Conservation (phyloP, 129 eudicot genomes). For the Erigeron canadensis region DNA sequence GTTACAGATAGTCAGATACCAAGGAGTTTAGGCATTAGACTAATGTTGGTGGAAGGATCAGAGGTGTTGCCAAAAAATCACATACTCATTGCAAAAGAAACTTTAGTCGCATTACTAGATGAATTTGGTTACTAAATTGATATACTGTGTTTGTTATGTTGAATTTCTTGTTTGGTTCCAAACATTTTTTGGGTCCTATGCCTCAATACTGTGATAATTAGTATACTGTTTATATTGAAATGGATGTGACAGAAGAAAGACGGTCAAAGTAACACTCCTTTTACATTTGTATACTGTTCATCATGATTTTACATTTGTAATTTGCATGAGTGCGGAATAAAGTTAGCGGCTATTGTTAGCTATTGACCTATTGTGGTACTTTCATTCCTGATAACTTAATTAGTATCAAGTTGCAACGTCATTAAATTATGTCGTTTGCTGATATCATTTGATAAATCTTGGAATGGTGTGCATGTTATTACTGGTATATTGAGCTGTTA, state of each 20-base stretch:
- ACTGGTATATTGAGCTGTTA: background rate
- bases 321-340: background rate
- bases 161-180: constrained; percentile 1
- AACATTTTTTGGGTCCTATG: background rate
- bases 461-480: background rate
- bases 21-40: background rate
- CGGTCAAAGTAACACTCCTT: background rate
- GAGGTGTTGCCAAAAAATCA: background rate
- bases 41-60: constrained; percentile 18
- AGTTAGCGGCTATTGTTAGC: constrained; percentile 1
- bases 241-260: background rate
- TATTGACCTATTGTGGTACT: background rate
- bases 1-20: no score
- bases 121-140: background rate
- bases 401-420: constrained; percentile 2
- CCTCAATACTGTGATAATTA: background rate
- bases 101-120: background rate
- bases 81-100: constrained; percentile 7
- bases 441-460: background rate
- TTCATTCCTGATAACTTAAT: background rate
- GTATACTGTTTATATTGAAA: background rate
- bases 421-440: background rate
- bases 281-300: no score
- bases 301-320: constrained; percentile 5
- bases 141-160: background rate